Percentiles rank a stretch among this genome's conserved stretches.
Evolutionary conservation across 495 filamentous ascomycete genomes (phyloP).

Genomic region (Penicillium bovifimosum): DNA sequence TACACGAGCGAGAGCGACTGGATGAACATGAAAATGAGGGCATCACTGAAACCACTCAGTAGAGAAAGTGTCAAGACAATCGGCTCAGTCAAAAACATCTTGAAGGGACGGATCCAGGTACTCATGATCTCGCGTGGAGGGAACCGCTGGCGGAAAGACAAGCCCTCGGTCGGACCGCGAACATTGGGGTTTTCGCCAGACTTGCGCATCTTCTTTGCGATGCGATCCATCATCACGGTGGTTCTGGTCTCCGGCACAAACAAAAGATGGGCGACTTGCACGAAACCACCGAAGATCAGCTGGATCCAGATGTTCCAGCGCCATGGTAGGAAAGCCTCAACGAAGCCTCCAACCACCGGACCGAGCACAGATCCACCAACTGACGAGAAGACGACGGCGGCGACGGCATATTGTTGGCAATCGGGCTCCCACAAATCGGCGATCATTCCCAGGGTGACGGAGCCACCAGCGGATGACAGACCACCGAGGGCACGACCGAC

Average conservation of each 20-base stretch:
- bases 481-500: slow-evolving; percentile 54
- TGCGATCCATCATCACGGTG: slow-evolving; percentile 55
- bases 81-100: slow-evolving; percentile 57
- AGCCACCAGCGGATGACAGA: slow-evolving; percentile 56
- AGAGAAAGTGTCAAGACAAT: slow-evolving; percentile 55
- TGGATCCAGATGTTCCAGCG: slow-evolving; percentile 57
- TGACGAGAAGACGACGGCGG: slow-evolving; percentile 58
- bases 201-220: slow-evolving; percentile 51
- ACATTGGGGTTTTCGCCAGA: slow-evolving; percentile 49
- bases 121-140: slow-evolving; percentile 49
- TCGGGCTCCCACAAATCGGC: slow-evolving; percentile 58
- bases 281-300: slow-evolving; percentile 53
- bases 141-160: slow-evolving; percentile 53
- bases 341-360: slow-evolving; percentile 56
- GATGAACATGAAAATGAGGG: slow-evolving; percentile 63
- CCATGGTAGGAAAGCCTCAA: slow-evolving; percentile 46
- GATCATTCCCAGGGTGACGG: slow-evolving; percentile 58
- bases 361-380: slow-evolving; percentile 59
- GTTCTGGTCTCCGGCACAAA: slow-evolving; percentile 55
- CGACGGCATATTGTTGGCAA: slow-evolving; percentile 55
- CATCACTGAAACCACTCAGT: slow-evolving; percentile 57
- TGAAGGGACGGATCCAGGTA: slow-evolving; percentile 56
- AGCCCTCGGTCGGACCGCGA: slow-evolving; percentile 60
- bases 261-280: slow-evolving; percentile 48
- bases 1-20: slow-evolving; percentile 57